Conservation (phyloP, 768 basidiomycete genomes). For the Pholiota microspora region DNA sequence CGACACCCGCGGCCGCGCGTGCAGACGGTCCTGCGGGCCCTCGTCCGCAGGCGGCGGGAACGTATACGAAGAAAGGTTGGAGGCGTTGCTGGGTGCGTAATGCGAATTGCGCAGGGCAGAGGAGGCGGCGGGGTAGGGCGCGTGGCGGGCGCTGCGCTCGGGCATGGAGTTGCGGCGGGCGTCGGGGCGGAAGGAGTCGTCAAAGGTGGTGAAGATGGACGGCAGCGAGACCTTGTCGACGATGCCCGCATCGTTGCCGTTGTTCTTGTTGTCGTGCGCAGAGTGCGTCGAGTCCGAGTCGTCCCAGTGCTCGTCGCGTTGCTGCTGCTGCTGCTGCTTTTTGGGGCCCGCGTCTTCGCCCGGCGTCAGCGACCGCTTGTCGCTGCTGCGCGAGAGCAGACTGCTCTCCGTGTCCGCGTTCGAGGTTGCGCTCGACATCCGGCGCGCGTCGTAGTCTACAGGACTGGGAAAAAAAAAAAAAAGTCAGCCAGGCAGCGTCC, state of each 20-base stretch:
- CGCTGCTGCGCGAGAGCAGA: slow-evolving; percentile 53
- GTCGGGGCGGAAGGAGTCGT: slow-evolving; percentile 58
- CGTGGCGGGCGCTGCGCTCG: slow-evolving; percentile 51
- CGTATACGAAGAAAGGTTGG: slow-evolving; percentile 45
- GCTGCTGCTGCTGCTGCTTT: slow-evolving; percentile 37
- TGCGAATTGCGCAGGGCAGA: slow-evolving; percentile 44
- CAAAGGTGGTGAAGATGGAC: slow-evolving; percentile 70
- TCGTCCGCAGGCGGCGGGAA: slow-evolving; percentile 54
- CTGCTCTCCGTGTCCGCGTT: slow-evolving; percentile 65
- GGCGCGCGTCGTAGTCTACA: slow-evolving; percentile 55
- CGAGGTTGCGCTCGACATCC: slow-evolving; percentile 77
- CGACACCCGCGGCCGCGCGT: slow-evolving; percentile 45
- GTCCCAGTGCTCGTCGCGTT: slow-evolving; percentile 32
- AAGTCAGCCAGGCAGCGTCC: slow-evolving; percentile 24
- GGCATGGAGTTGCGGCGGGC: slow-evolving; percentile 64
- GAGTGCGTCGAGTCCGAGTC: slow-evolving; percentile 23
- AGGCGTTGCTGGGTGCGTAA: slow-evolving; percentile 43
- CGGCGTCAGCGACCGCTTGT: slow-evolving; percentile 62
- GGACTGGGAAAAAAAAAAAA: slow-evolving; percentile 25
- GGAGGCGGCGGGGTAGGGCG: slow-evolving; percentile 53
- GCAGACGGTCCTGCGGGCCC: slow-evolving; percentile 35
- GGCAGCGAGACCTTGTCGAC: slow-evolving; percentile 65
- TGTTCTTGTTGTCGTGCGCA: slow-evolving; percentile 42
- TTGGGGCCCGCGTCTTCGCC: slow-evolving; percentile 50
- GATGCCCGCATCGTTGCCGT: slow-evolving; percentile 35